phyloP scores from a whole-genome alignment of 306 rosid species.

The Prunus dulcis region DNA sequence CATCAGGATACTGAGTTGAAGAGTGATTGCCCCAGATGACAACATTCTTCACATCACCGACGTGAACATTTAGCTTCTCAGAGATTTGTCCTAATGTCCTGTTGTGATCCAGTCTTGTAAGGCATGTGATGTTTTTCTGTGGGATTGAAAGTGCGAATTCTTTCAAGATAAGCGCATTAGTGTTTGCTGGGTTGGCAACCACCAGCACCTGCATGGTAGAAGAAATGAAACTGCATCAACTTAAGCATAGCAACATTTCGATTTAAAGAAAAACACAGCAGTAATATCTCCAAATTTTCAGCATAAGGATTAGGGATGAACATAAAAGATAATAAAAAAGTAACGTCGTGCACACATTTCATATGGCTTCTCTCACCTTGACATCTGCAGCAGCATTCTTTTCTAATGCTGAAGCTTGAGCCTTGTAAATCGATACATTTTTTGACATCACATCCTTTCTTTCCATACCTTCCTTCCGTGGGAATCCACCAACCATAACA shows the following conservation, averaged over 20 bases:
- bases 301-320: too few species aligned
- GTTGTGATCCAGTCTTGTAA: constrained; percentile 89
- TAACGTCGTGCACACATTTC: background rate
- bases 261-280: too few species aligned
- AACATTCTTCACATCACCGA: constrained; percentile 71
- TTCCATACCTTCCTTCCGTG: constrained; percentile 81
- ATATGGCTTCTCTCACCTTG: constrained; percentile 41
- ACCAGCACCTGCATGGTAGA: constrained; percentile 61
- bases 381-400: constrained; percentile 62
- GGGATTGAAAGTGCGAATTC: constrained; percentile 85
- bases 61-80: constrained; percentile 64
- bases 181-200: constrained; percentile 95
- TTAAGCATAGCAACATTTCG: background rate
- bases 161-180: constrained; percentile 80
- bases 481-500: constrained; percentile 73
- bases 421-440: constrained; percentile 71
- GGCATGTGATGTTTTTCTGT: constrained; percentile 74
- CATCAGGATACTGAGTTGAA: constrained; percentile 90
- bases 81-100: constrained; percentile 89
- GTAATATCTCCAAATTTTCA: background rate
- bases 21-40: constrained; percentile 96
- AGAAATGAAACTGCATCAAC: constrained; percentile 14
- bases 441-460: constrained; percentile 73
- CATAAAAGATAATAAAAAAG: background rate
- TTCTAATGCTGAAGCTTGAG: constrained; percentile 74